Conservation (phyloP, 352 stramenopile genomes). For the Pythium apleroticum region DNA sequence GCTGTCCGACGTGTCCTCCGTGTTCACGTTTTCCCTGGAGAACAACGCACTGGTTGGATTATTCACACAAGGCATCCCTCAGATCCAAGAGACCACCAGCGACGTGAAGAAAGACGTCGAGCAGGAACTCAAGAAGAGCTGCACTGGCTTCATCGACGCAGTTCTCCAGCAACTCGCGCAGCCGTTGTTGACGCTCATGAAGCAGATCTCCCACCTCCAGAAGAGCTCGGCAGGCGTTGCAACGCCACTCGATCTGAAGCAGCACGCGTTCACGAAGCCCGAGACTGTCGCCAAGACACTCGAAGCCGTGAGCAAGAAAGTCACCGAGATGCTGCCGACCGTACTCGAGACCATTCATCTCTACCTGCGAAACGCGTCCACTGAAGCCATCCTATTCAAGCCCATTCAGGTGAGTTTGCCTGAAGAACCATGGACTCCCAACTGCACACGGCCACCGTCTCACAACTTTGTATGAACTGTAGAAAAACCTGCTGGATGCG, state of each 20-base stretch:
- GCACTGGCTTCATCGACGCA: constrained; percentile 75
- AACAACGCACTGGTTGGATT: constrained; percentile 60
- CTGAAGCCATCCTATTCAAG: constrained; percentile 83
- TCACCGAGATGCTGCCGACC: constrained; percentile 40
- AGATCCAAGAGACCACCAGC: constrained; percentile 76
- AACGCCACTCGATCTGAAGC: constrained; percentile 11
- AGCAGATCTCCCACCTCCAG: constrained; percentile 57
- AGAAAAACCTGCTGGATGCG: constrained; percentile 70
- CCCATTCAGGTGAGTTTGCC: constrained; percentile 57
- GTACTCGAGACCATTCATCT: constrained; percentile 63
- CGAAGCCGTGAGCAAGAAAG: constrained; percentile 35
- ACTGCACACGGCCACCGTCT: background rate
- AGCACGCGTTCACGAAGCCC: constrained; percentile 44
- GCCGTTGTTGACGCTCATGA: constrained; percentile 60
- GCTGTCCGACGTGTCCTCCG: constrained; percentile 57
- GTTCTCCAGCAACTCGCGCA: constrained; percentile 60
- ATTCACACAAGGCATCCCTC: constrained; percentile 68
- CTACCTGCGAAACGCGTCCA: constrained; percentile 80
- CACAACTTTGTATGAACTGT: background rate
- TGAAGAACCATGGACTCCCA: background rate
- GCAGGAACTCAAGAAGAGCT: constrained; percentile 79
- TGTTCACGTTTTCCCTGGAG: constrained; percentile 63
- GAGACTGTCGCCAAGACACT: constrained; percentile 49
- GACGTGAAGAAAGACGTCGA: constrained; percentile 83
- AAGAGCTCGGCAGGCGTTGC: constrained; percentile 12